Base-by-base conservation (phyloP, 2,329 filamentous ascomycete species). In the Xylaria sp. region DNA sequence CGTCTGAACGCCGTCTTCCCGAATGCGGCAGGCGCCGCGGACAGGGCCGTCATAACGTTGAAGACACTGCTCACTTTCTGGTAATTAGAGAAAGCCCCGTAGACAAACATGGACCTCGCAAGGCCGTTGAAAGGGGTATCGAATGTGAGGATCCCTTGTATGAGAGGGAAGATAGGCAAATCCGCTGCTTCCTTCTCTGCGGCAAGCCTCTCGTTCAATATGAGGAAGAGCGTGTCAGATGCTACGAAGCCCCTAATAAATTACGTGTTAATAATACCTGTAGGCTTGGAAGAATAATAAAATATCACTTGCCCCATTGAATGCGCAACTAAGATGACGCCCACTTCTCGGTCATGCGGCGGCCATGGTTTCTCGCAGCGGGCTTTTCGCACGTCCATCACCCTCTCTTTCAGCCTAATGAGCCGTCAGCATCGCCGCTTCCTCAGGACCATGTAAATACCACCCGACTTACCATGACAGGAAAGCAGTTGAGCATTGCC, bases 91-190 rank as follows among this genome's bases (percentile, higher is more conserved):
- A 88, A 87, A 36, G 85, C 86, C 50, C 86, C 86, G 68, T 88
- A 88, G 50, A 87, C 86, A 67, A 88, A 87, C 85, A 88, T 86
- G 55, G 84, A 85, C 13, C 86, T 79, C 2, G 86, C 84, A 17
- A 88, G 83, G 6, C 90, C 90, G 64, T 93, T 89, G 78, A 90
- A 96, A 0, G 94, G 94, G 0, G 94, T 97, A 78, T 97, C 93
- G 73, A 96, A 96, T 6, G 92, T 88, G 38, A 96, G 83, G 17
- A 96, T 84, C 56, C 91, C 93, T 74, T 93, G 90, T 66, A 96
- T 90, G 61, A 92, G 87, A 0, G 93, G 93, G 77, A 96, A 96
- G 78, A 93, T 88, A 55, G 89, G 84, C 2, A 71, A 15, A 66
- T 1, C 84, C 2, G 7, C 78, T 69, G 29, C 76, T 13, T 59